These are phyloP conservation scores for Rostrohypoxylon terebratum DNA, from an alignment of 495 filamentous ascomycete genomes.

Conservation along the genomic window DNA sequence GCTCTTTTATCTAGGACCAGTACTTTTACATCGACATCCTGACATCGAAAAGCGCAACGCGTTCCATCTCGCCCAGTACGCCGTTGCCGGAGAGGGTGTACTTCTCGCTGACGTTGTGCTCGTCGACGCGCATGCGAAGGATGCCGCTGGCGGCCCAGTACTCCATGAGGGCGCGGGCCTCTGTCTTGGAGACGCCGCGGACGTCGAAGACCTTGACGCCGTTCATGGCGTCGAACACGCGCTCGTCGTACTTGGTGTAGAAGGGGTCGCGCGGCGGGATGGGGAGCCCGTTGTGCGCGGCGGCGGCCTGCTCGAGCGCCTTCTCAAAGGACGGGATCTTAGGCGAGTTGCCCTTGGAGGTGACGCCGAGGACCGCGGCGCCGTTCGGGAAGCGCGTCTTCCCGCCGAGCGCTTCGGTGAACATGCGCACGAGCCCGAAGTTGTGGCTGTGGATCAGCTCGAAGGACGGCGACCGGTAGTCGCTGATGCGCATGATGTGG, in stretches of 20 bases:
- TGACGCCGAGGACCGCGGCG: constrained; percentile 80
- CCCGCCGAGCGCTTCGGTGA: constrained; percentile 76
- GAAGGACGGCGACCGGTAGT: constrained; percentile 75
- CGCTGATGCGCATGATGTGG: constrained; percentile 79
- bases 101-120: constrained; percentile 81
- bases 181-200: constrained; percentile 74
- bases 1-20: not conserved
- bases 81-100: constrained; percentile 85
- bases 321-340: constrained; percentile 71
- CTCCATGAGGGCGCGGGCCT: constrained; percentile 86
- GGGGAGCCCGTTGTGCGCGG: constrained; percentile 50
- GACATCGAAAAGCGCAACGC: constrained; percentile 60
- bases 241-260: constrained; percentile 71
- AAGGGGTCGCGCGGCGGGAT: constrained; percentile 72
- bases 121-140: constrained; percentile 74
- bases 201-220: constrained; percentile 63
- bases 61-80: constrained; percentile 86
- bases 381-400: constrained; percentile 73
- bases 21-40: constrained; percentile 14
- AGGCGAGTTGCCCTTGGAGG: constrained; percentile 73
- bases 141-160: constrained; percentile 92
- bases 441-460: constrained; percentile 88
- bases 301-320: constrained; percentile 67
- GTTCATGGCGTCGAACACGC: constrained; percentile 71
- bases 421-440: constrained; percentile 79